Conservation (phyloP, 371 early-diverging fungal genomes). For the Amoeboaphelidium protococcarum region DNA sequence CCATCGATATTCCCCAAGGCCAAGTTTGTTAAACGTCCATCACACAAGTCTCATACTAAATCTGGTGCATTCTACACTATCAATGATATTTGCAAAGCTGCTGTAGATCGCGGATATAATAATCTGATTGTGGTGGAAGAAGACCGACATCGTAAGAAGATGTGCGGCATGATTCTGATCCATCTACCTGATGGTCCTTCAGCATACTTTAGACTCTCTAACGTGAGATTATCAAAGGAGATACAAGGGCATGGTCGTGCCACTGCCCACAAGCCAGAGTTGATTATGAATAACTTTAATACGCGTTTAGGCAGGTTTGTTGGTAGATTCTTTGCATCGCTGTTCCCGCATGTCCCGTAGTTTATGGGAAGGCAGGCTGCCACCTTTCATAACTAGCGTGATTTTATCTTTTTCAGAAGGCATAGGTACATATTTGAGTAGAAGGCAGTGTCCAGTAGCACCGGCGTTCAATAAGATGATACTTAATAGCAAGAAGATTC, state of each 20-base stretch:
- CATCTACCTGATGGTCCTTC: conserved; percentile 93
- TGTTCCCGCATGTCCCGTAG: conserved; percentile 90
- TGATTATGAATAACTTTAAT: conserved; percentile 91
- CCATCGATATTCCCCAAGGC: conserved; percentile 69
- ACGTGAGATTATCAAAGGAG: conserved; percentile 39
- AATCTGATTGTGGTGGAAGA: conserved; percentile 75
- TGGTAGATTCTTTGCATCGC: conserved; percentile 80
- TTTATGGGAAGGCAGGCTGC: conserved; percentile 84
- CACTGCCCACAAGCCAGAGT: conserved; percentile 71
- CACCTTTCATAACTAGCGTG: conserved; percentile 96
- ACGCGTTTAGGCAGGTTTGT: conserved; percentile 88
- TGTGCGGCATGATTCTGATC: conserved; percentile 64
- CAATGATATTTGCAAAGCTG: conserved; percentile 64
- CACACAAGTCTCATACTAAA: too few species aligned
- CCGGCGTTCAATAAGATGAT: background rate
- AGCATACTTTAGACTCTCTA: conserved; percentile 74
- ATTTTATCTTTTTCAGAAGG: conserved; percentile 94
- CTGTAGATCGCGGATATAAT: conserved; percentile 63
- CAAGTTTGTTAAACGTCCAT: conserved; percentile 52
- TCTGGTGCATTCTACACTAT: conserved; percentile 58
- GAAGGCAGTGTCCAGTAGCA: too few species aligned
- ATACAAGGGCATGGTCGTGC: conserved; percentile 58
- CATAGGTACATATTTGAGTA: conserved; percentile 82
- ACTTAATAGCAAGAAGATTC: background rate
- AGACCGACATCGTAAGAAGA: conserved; percentile 33